These are phyloP conservation scores for Fonsecaea pugnacius DNA, from an alignment of 2,329 filamentous ascomycete species.

Conservation along the genomic window DNA sequence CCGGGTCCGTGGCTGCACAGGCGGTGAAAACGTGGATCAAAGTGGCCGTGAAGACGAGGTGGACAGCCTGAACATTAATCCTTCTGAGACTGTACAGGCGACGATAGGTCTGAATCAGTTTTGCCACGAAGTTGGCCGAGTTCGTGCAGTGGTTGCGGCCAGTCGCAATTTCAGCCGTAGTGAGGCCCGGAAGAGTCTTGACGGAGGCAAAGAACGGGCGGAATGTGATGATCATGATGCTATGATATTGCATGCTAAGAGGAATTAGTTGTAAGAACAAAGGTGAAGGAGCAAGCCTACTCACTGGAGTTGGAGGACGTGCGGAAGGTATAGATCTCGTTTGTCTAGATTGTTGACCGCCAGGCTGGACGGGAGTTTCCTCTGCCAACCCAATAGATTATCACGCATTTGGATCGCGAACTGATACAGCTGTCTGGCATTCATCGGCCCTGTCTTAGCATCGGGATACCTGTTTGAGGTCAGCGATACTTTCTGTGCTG, in stretches of 20 bases:
- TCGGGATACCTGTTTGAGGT: conserved; percentile 24
- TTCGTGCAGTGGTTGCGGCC: conserved; percentile 22
- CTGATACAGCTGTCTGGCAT: conserved; percentile 23
- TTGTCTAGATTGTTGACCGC: conserved; percentile 22
- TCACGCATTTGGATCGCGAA: conserved; percentile 25
- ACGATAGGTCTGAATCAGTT: conserved; percentile 29
- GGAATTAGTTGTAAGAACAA: background rate
- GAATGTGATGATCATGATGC: conserved; percentile 30
- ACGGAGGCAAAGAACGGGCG: conserved; percentile 32
- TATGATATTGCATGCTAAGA: conserved; percentile 35
- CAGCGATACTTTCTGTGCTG: background rate
- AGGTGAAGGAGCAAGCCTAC: background rate
- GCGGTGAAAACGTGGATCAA: conserved; percentile 34
- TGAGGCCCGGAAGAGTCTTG: conserved; percentile 24
- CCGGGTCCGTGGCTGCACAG: conserved; percentile 25
- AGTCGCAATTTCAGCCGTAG: conserved; percentile 13
- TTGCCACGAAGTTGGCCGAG: conserved; percentile 26
- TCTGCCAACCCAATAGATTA: conserved; percentile 16
- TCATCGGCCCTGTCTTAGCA: conserved; percentile 18
- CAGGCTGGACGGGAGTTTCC: conserved; percentile 22
- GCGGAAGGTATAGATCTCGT: conserved; percentile 23
- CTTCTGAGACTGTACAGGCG: conserved; percentile 27
- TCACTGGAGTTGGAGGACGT: conserved; percentile 32
- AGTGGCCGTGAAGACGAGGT: conserved; percentile 34
- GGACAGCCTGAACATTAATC: conserved; percentile 35